Conservation (phyloP, 108 stramenopile species). For the Nitzschia sp. region DNA sequence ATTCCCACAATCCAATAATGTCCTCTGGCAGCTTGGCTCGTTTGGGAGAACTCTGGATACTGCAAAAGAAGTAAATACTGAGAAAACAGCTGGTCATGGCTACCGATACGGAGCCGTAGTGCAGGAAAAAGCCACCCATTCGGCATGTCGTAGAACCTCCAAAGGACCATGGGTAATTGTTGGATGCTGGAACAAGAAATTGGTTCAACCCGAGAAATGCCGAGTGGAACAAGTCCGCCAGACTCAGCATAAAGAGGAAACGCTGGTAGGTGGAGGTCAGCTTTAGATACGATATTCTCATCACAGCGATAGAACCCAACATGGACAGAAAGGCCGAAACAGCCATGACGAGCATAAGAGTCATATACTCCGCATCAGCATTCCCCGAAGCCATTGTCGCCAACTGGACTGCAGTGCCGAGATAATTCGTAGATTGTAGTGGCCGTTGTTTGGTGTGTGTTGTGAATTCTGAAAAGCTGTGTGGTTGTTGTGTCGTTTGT, state of each 20-base stretch:
- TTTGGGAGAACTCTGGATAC: slow-evolving; percentile 26
- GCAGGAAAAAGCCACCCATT: slow-evolving; percentile 55
- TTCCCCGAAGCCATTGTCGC: slow-evolving; percentile 2
- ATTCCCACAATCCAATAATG: slow-evolving; percentile 23
- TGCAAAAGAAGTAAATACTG: slow-evolving; percentile 46
- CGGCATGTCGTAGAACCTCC: slow-evolving; percentile 47
- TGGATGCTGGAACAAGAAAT: slow-evolving; percentile 8
- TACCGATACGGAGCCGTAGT: slow-evolving; percentile 34
- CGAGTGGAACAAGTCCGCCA: slow-evolving; percentile 21
- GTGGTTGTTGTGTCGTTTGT: too few relatives aligned
- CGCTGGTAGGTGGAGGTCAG: slow-evolving; percentile 28
- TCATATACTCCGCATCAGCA: slow-evolving; percentile 9
- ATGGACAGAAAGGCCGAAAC: slow-evolving; percentile 22
- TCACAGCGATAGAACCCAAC: slow-evolving; percentile 23
- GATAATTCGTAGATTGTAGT: too few relatives aligned
- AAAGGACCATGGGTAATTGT: slow-evolving; percentile 17
- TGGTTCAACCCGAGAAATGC: slow-evolving; percentile 23
- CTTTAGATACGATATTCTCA: slow-evolving; percentile 24
- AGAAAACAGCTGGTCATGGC: slow-evolving; percentile 53
- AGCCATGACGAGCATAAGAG: slow-evolving; percentile 4
- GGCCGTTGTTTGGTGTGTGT: too few relatives aligned
- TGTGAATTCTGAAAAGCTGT: too few relatives aligned
- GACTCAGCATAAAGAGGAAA: slow-evolving; percentile 28
- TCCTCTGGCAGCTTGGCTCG: slow-evolving; percentile 22
- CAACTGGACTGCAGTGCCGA: too few relatives aligned